Evolutionary conservation across 2,329 filamentous ascomycete genomes (phyloP).

Genomic region (Fusarium sp.): DNA sequence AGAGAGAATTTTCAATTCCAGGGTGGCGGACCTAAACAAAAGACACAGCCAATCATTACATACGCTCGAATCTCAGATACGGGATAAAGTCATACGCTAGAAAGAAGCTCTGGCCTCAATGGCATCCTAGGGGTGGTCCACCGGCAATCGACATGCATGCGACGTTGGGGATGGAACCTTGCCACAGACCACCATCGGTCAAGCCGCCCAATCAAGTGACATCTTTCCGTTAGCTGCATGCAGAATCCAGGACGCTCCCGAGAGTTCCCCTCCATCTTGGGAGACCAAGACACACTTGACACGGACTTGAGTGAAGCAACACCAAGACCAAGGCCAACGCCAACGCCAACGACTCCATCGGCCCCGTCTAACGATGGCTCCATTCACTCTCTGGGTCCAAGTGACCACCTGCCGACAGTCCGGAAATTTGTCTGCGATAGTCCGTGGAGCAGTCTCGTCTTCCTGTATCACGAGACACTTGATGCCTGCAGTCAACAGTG

Average conservation of each 20-base stretch:
- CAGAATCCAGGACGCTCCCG: slow-evolving; percentile 35
- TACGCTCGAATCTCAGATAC: slow-evolving; percentile 1
- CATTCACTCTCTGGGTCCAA: slow-evolving; percentile 15
- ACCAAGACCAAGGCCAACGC: neutral
- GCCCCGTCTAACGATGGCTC: slow-evolving; percentile 22
- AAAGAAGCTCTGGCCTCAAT: slow-evolving; percentile 12
- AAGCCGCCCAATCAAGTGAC: slow-evolving; percentile 35
- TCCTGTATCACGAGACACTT: slow-evolving; percentile 26
- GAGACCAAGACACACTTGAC: neutral
- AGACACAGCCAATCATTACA: slow-evolving; percentile 31
- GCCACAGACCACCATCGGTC: slow-evolving; percentile 25
- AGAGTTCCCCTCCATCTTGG: slow-evolving; percentile 4
- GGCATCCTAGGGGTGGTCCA: slow-evolving; percentile 15
- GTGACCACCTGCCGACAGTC: slow-evolving; percentile 33
- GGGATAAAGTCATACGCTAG: slow-evolving; percentile 38
- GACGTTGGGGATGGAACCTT: neutral
- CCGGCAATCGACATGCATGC: slow-evolving; percentile 34
- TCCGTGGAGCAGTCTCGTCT: slow-evolving; percentile 8
- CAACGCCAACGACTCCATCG: slow-evolving; percentile 10
- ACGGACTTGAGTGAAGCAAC: neutral
- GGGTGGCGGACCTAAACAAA: slow-evolving; percentile 23
- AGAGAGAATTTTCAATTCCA: slow-evolving; percentile 38
- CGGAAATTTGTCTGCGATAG: slow-evolving; percentile 23
- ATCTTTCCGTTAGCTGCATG: slow-evolving; percentile 30
- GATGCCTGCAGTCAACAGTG: neutral